Evolutionary conservation across 164 flowering plant genomes (phyloP), one percentile per base, ranked within the genome.

Genomic region (Cinnamomum chago): DNA sequence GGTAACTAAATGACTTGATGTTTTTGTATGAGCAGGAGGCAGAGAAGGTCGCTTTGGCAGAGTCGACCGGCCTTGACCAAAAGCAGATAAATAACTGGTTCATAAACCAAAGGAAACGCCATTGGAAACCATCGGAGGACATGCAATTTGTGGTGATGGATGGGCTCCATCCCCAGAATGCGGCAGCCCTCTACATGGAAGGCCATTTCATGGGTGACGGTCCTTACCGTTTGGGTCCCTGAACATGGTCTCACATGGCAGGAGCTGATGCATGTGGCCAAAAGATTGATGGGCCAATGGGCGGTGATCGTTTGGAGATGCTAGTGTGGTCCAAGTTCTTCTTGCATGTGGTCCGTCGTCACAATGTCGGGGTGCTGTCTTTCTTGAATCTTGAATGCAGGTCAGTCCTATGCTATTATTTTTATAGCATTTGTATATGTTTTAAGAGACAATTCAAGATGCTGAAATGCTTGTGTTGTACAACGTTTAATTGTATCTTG

Each of bases 81-180:
- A 95, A 95, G 67, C 99, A 95, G 76, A 95, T 95, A 40, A 95
- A 95, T 68, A 95, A 95, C 75, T 95, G 97, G 98, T 94, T 94
- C 82, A 92, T 94, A 65, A 94, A 94, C 83, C 98, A 94, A 77
- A 83, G 98, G 78, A 95, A 95, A 77, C 80, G 99, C n/a, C 99
- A 95, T 73, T 95, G 99, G 99, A 95, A 93, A 76, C 97, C 99
- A 9, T 92, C 99, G 0, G 98, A 93, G 76, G 98, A 93, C 70
- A 90, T 95, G 93, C 99, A 95, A 58, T 92, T 92, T 76, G 89
- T 93, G 87, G 98, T 93, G 73, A 95, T 95, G 99, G 99, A 95
- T 73, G 95, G 94, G 4, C 83, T 90, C 3, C 97, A 91, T 79
- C 91, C 92, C 0, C 98, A 88, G 65, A 88, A 78, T 75, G 69